Percentiles rank a stretch among this genome's conserved stretches.
These are phyloP conservation scores for Backusella tarrabulga DNA, from an alignment of 192 early-diverging fungal genomes.

Conservation along the genomic window DNA sequence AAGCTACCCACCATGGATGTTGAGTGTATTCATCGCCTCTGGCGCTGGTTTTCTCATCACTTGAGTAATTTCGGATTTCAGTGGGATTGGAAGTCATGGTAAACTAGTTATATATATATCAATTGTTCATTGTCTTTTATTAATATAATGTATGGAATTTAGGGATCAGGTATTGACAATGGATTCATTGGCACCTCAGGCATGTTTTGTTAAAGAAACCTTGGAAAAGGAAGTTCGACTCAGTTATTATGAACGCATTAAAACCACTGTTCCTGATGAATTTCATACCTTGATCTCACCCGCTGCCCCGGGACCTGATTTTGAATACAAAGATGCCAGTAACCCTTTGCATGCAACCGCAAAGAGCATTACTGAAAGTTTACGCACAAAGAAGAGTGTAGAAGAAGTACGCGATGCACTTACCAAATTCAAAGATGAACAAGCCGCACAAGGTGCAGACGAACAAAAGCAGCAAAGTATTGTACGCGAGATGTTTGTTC, in stretches of 20 bases:
- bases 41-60: slow-evolving; percentile 89
- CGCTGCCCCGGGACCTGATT: slow-evolving; percentile 66
- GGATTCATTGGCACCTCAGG: slow-evolving; percentile 53
- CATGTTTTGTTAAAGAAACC: slow-evolving; percentile 83
- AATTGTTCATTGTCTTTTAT: neutral
- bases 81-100: slow-evolving; percentile 91
- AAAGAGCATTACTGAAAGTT: slow-evolving; percentile 38
- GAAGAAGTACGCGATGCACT: slow-evolving; percentile 47
- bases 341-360: slow-evolving; percentile 43
- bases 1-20: slow-evolving; percentile 78
- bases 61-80: slow-evolving; percentile 90
- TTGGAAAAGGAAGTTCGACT: slow-evolving; percentile 84
- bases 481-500: slow-evolving; percentile 72
- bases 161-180: slow-evolving; percentile 55
- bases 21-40: slow-evolving; percentile 80
- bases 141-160: neutral
- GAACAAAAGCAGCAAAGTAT: slow-evolving; percentile 48
- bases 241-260: slow-evolving; percentile 88
- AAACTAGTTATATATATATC: neutral
- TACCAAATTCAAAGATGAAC: slow-evolving; percentile 41
- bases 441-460: slow-evolving; percentile 26
- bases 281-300: slow-evolving; percentile 59
- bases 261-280: slow-evolving; percentile 68
- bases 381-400: slow-evolving; percentile 45
- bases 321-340: slow-evolving; percentile 63